These are phyloP conservation scores for Neurospora sp. DNA, from an alignment of 495 filamentous ascomycete species.

Conservation along the genomic window DNA sequence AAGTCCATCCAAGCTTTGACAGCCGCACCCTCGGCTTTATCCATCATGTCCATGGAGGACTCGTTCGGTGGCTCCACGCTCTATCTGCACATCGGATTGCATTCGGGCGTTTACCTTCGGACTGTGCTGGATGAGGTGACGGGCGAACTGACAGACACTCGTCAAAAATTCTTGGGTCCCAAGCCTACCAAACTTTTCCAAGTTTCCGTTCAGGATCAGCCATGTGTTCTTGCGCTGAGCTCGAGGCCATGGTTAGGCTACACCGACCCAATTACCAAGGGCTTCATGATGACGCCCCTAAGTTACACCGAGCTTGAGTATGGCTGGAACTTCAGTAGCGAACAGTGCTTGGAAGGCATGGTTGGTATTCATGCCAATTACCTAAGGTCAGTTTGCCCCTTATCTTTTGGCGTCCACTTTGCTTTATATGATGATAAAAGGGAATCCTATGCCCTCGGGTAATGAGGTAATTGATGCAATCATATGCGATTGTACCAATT, in stretches of 20 bases:
- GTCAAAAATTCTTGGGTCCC: constrained; percentile 86
- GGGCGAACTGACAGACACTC: constrained; percentile 86
- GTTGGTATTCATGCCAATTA: constrained; percentile 89
- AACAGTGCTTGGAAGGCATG: constrained; percentile 88
- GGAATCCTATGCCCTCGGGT: constrained; percentile 36
- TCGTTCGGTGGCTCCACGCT: constrained; percentile 68
- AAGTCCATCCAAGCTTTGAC: constrained; percentile 90
- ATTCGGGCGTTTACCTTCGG: constrained; percentile 89
- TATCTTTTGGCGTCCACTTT: constrained; percentile 16
- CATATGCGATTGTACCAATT: constrained; percentile 34
- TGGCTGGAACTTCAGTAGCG: constrained; percentile 92
- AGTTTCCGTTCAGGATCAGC: constrained; percentile 71
- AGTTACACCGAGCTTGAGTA: constrained; percentile 83
- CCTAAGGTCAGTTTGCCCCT: constrained; percentile 58
- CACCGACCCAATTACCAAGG: constrained; percentile 67
- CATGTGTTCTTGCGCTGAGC: constrained; percentile 83
- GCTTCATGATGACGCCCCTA: constrained; percentile 84
- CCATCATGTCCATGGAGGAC: constrained; percentile 93
- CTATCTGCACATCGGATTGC: constrained; percentile 89
- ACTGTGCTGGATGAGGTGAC: constrained; percentile 91
- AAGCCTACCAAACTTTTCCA: constrained; percentile 80
- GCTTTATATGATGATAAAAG: constrained; percentile 59
- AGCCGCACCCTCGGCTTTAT: constrained; percentile 75
- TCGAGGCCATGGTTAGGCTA: constrained; percentile 92
- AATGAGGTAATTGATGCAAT: constrained; percentile 35